These are phyloP conservation scores for Parmelia sp. DNA, from an alignment of 495 filamentous ascomycete genomes.

Conservation along the genomic window DNA sequence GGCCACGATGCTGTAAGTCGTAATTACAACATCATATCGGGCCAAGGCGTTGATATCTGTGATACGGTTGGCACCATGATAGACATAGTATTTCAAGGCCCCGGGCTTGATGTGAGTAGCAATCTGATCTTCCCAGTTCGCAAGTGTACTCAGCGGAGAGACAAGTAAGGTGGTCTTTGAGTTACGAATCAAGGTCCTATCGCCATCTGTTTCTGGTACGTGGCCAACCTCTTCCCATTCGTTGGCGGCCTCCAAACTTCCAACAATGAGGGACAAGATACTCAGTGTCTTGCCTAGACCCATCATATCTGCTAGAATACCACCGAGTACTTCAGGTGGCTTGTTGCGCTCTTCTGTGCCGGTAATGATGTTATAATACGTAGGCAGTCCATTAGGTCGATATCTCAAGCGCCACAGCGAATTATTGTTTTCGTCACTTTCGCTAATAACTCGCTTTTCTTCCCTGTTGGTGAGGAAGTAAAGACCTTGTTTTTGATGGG, in stretches of 20 bases:
- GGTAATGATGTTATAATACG: constrained; percentile 79
- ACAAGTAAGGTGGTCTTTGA: constrained; percentile 78
- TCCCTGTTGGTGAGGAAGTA: constrained; percentile 85
- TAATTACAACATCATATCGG: constrained; percentile 76
- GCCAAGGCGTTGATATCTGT: constrained; percentile 62
- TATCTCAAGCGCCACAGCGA: constrained; percentile 66
- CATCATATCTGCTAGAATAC: constrained; percentile 98
- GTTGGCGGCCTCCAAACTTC: constrained; percentile 52
- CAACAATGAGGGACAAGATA: constrained; percentile 68
- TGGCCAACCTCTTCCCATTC: constrained; percentile 44
- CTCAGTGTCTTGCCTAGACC: constrained; percentile 91
- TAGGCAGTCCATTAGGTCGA: constrained; percentile 45
- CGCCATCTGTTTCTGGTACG: constrained; percentile 15
- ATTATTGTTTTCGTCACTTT: constrained; percentile 52
- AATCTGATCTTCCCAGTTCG: constrained; percentile 90
- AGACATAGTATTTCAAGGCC: constrained; percentile 63
- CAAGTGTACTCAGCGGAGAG: constrained; percentile 80
- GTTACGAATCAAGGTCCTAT: constrained; percentile 45
- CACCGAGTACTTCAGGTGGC: constrained; percentile 68
- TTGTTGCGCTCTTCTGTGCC: constrained; percentile 54
- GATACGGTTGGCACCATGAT: constrained; percentile 71
- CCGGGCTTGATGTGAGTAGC: constrained; percentile 64
- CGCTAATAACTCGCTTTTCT: constrained; percentile 49
- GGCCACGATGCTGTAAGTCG: constrained; percentile 82
- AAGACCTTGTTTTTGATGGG: constrained; percentile 87